These are phyloP conservation scores for Albugo laibachii DNA, from an alignment of 352 stramenopile genomes.

Conservation along the genomic window DNA sequence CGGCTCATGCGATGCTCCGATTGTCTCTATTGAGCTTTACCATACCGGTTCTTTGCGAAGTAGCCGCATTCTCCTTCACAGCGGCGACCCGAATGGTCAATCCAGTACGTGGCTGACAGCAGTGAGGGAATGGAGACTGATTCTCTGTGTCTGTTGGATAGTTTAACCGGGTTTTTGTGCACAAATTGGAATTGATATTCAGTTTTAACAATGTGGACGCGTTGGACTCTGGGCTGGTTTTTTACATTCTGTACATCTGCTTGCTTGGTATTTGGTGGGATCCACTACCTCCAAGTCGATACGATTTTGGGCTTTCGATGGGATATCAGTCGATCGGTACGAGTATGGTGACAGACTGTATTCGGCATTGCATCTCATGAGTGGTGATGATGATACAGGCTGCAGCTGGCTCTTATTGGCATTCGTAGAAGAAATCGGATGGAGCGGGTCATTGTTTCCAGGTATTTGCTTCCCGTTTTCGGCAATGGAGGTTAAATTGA, in stretches of 20 bases:
- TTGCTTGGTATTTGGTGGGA: constrained; percentile 75
- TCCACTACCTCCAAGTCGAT: constrained; percentile 52
- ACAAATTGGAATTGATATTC: constrained; percentile 72
- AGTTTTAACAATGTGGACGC: constrained; percentile 76
- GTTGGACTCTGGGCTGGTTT: constrained; percentile 66
- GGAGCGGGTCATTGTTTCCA: constrained; percentile 75
- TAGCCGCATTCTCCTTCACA: constrained; percentile 72
- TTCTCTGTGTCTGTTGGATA: constrained; percentile 8
- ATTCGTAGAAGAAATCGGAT: constrained; percentile 69
- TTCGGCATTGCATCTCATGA: neutral
- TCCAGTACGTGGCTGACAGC: constrained; percentile 20
- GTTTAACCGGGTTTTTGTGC: constrained; percentile 74
- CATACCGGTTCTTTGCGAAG: constrained; percentile 60
- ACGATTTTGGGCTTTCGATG: constrained; percentile 63
- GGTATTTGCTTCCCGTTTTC: constrained; percentile 13
- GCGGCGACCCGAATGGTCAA: constrained; percentile 76
- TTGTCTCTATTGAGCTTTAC: constrained; percentile 62
- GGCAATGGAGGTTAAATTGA: neutral
- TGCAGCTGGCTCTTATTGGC: constrained; percentile 74
- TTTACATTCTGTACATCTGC: constrained; percentile 75
- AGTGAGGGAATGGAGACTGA: constrained; percentile 1
- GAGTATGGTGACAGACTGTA: constrained; percentile 2
- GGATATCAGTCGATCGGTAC: constrained; percentile 34
- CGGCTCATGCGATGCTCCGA: constrained; percentile 51
- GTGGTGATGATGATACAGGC: constrained; percentile 14